Evolutionary conservation across 495 filamentous ascomycete genomes (phyloP), one percentile per base, ranked within the genome.

Genomic region (Entonaema liquescens): DNA sequence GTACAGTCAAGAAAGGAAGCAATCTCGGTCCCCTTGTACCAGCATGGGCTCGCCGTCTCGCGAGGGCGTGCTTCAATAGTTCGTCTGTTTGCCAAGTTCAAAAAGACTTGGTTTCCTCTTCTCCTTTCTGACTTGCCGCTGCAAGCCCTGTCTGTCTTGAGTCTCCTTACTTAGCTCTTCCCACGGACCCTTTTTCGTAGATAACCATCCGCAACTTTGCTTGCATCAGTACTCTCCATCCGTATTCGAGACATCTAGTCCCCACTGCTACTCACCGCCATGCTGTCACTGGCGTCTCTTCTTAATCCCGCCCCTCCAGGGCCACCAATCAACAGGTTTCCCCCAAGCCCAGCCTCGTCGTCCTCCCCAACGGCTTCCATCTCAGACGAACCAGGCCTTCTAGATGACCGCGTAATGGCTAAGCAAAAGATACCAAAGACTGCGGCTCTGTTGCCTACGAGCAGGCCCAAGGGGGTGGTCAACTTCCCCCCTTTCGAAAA

Each of bases 401-500:
- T 67, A 31, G 74, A 72, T 53, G 62, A 78, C 53, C 33, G 72
- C 57, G 66, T 68, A 42, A 77, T 75, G 65, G 74, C 76, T 56
- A 83, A 79, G 62, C 74, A 76, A 49, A 84, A 80, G 74, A 83
- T 83, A 71, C 80, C 84, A 44, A 91, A 91, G 74, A 87, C 91
- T 62, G 81, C 86, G 31, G 84, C 88, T 1, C 76, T 88, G 5
- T 86, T 90, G 68, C 78, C 82, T 0, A 87, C 83, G 59, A 86
- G 85, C 40, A 86, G 83, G 62, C 79, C 87, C 26, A 85, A 85
- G 64, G 92, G 90, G 12, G 77, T 82, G 33, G 77, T 93, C 61
- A 89, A 88, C 60, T 96, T 88, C 72, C 83, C 84, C 23, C 91
- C 93, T 8, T 88, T 83, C 72, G 91, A 95, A 66, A 78, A 82